Base-by-base conservation (phyloP, 805 yeast species). In the Tetrapisispora namnaoensis region DNA sequence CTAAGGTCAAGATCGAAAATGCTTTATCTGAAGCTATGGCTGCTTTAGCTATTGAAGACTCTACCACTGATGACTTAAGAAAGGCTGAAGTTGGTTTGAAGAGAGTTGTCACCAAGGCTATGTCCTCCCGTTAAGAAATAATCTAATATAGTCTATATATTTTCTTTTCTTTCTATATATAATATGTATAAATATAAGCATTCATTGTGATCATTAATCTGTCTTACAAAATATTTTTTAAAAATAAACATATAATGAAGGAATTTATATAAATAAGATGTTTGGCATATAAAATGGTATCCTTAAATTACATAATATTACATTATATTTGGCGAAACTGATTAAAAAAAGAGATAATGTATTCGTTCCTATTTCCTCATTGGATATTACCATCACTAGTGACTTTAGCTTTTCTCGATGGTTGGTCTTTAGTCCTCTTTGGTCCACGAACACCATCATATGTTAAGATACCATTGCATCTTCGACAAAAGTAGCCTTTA, bases 41-140 rank as follows among this genome's bases (percentile, higher is more conserved):
- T 68, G 90, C 97, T 73, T 85, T 91, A 70, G 96, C 90, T 79
- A 78, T 93, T 59, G 96, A 91, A 79, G 98, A 93, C 63, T 80
- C 96, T 55, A 69, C 95, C 66, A 91, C 96, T 72, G 99, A 93
- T 70, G 97, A 90, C 76, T 82, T 78, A 80, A 87, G 98, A 85
- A 93, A 88, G 85, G 98, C 99, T 70, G 98, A 93, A 82, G 88
- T 93, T 73, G 83, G 89, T 74, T 86, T 93, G 74, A 93, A 93
- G 89, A 87, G 99, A 77, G 96, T 91, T 70, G 97, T 91, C 73
- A 91, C 96, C 81, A 91, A 89, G 82, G 97, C 97, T 74, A 86
- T 90, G 89, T 86, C 96, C 66, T 80, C 96, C 74, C 96, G 96
- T 82, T 86, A 84, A 82, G 75, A 53, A 42, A 42, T 32, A 30